Conservation (phyloP, 345 rosid genomes). For the Kandelia obovata region DNA sequence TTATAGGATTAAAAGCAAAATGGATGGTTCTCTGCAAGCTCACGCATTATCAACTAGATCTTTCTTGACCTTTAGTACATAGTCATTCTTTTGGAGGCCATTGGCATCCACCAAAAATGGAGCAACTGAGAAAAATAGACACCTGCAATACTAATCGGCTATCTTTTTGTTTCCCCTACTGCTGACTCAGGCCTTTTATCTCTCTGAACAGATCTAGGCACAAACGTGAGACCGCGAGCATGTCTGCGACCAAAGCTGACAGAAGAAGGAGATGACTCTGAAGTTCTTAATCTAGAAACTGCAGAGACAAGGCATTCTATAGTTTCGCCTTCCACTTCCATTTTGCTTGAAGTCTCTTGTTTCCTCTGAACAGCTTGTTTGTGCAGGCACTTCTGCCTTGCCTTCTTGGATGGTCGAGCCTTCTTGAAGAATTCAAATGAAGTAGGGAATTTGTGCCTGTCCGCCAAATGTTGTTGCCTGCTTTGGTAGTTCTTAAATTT, state of each 20-base stretch:
- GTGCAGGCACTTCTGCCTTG: slow-evolving; percentile 57
- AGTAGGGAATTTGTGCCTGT: slow-evolving; percentile 85
- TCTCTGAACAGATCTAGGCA: slow-evolving; percentile 60
- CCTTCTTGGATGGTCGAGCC: slow-evolving; percentile 69
- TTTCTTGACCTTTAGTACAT: too few species aligned
- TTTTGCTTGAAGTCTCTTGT: slow-evolving; percentile 39
- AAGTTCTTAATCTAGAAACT: slow-evolving; percentile 68
- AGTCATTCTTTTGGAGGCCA: too few species aligned
- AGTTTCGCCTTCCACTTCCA: slow-evolving; percentile 76
- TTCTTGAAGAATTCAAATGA: slow-evolving; percentile 81
- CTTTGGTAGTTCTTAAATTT: slow-evolving; percentile 74
- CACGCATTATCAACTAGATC: too few species aligned
- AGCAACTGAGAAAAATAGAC: too few species aligned
- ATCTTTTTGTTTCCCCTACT: slow-evolving; percentile 24
- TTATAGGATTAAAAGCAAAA: too few species aligned
- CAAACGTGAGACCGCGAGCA: slow-evolving; percentile 66
- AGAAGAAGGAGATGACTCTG: slow-evolving; percentile 67
- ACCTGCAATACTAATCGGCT: slow-evolving; percentile 3
- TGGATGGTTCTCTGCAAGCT: too few species aligned
- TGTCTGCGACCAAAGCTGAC: slow-evolving; percentile 80
- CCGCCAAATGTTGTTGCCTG: slow-evolving; percentile 76
- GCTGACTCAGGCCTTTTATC: slow-evolving; percentile 38
- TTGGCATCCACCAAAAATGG: too few species aligned
- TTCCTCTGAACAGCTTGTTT: slow-evolving; percentile 29
- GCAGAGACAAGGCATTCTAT: slow-evolving; percentile 75